Evolutionary conservation across 106 monocot genomes (phyloP), one percentile per base, ranked within the genome.

Genomic region (Hemerocallis citrina): DNA sequence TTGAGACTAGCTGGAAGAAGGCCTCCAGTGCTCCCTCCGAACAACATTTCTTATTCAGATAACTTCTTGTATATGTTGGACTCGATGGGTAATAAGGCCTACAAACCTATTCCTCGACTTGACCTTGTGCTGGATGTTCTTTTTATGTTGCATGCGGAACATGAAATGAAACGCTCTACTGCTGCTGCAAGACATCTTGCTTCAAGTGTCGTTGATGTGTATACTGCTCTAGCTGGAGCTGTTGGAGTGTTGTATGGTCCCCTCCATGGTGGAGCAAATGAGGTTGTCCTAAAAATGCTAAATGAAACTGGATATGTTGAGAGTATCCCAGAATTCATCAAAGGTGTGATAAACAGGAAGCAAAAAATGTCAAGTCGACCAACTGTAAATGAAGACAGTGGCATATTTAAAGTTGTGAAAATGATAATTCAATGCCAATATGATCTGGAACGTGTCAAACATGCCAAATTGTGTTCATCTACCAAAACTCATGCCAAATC

Each of bases 41-140:
- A 49, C 60, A 83, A 61, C 47, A 77, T 95, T 56, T 95, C 94
- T 30, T 95, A 89, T 74, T 89, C 94, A 28, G 94, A 95, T 55
- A 95, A 86, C 52, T 95, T 95, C 66, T 83, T 95, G 64, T 95
- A 83, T 64, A 89, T 95, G 94, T 57, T 89, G 65, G 94, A 95
- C 61, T 95, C 94, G 14, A n/a, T n/a, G 65, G 86, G 91, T 41
- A 67, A 83, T 45, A 64, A 77, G 36, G 57, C 86, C 27, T 92
- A 92, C 48, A 80, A 77, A 38, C 91, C 91, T 45, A 86, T 83
- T 55, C 77, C 85, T 51, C 67, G 74, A 55, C 82, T 92, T 63
- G 82, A 85, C 70, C 73, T 79, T 25, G 86, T 51, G 29, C 62
- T 86, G 15, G 83, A 86, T 51, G 72, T 86, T 72, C 86, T 92